phyloP scores from a whole-genome alignment of 371 early-diverging fungal species.

The Mucor indicus region DNA sequence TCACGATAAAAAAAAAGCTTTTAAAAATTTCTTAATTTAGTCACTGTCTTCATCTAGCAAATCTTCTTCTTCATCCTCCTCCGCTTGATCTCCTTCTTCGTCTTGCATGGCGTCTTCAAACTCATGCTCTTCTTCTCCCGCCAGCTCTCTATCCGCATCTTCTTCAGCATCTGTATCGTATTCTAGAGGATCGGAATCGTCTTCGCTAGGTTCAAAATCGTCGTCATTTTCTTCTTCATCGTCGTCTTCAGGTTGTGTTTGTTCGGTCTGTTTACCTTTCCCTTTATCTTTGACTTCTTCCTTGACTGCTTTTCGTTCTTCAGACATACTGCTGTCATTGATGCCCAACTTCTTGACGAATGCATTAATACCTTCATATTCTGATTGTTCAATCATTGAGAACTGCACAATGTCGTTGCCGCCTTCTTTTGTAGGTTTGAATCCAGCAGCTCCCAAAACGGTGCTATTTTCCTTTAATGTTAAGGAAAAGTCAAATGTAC shows the following conservation, averaged over 20 bases:
- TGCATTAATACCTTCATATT: slow-evolving; percentile 43
- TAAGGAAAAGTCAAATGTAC: slow-evolving; percentile 53
- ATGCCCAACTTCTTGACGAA: slow-evolving; percentile 42
- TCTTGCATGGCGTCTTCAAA: slow-evolving; percentile 1
- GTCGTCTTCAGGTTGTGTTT: slow-evolving; percentile 24
- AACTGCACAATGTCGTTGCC: slow-evolving; percentile 38
- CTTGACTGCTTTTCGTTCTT: slow-evolving; percentile 31
- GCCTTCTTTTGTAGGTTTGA: slow-evolving; percentile 11
- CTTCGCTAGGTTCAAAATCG: slow-evolving; percentile 39
- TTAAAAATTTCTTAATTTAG: too few relatives aligned
- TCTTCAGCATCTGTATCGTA: slow-evolving; percentile 39
- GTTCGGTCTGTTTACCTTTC: slow-evolving; percentile 5
- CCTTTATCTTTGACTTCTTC: slow-evolving; percentile 2
- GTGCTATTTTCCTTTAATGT: slow-evolving; percentile 7
- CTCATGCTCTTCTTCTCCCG: slow-evolving; percentile 9
- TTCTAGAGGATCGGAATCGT: slow-evolving; percentile 40
- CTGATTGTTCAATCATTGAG: slow-evolving; percentile 56
- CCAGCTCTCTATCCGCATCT: slow-evolving; percentile 8
- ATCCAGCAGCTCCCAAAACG: slow-evolving; percentile 19
- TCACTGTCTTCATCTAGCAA: slow-evolving; percentile 18
- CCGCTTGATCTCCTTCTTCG: slow-evolving; percentile 5
- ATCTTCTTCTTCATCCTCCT: slow-evolving; percentile 10
- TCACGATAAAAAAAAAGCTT: too few relatives aligned
- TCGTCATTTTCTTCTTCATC: slow-evolving; percentile 33
- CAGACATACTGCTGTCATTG: slow-evolving; percentile 43